These are phyloP conservation scores for Plasmodium blacklocki DNA, from an alignment of 169 alveolate genomes.

Conservation along the genomic window DNA sequence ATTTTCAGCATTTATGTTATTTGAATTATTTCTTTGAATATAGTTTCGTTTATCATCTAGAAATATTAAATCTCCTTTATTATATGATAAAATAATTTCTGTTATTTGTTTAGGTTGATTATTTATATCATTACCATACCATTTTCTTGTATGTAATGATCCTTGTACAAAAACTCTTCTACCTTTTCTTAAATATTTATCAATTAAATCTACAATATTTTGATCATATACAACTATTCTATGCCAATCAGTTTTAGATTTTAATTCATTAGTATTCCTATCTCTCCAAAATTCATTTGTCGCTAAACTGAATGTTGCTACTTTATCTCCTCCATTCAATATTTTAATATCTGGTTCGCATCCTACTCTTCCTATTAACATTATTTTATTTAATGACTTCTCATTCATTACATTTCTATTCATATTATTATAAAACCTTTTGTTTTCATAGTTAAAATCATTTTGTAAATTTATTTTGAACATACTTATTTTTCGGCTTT, in stretches of 20 bases:
- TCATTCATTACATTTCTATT: slow-evolving; percentile 29
- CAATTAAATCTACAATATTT: slow-evolving; percentile 70
- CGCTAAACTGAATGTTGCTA: slow-evolving; percentile 78
- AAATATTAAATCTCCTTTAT: slow-evolving; percentile 69
- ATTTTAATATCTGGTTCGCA: slow-evolving; percentile 79
- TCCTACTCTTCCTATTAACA: slow-evolving; percentile 76
- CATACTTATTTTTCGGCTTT: slow-evolving; percentile 5
- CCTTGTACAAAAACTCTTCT: slow-evolving; percentile 76
- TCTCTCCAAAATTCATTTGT: slow-evolving; percentile 80
- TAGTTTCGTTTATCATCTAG: slow-evolving; percentile 58
- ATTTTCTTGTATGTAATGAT: slow-evolving; percentile 75
- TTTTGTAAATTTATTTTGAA: slow-evolving; percentile 30
- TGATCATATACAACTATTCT: slow-evolving; percentile 76
- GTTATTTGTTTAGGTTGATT: slow-evolving; percentile 72
- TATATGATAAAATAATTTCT: slow-evolving; percentile 56
- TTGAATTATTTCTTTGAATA: slow-evolving; percentile 21
- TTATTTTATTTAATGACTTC: slow-evolving; percentile 65
- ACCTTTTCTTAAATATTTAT: slow-evolving; percentile 79
- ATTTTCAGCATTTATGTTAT: slow-evolving; percentile 15
- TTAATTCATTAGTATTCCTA: slow-evolving; percentile 62
- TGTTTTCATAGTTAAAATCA: slow-evolving; percentile 33
- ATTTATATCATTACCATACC: slow-evolving; percentile 63
- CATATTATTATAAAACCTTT: slow-evolving; percentile 21
- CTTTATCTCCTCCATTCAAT: slow-evolving; percentile 75
- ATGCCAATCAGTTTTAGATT: slow-evolving; percentile 78